Evolutionary conservation across 306 rosid species (phyloP).

Genomic region (Prunus fruticosa): DNA sequence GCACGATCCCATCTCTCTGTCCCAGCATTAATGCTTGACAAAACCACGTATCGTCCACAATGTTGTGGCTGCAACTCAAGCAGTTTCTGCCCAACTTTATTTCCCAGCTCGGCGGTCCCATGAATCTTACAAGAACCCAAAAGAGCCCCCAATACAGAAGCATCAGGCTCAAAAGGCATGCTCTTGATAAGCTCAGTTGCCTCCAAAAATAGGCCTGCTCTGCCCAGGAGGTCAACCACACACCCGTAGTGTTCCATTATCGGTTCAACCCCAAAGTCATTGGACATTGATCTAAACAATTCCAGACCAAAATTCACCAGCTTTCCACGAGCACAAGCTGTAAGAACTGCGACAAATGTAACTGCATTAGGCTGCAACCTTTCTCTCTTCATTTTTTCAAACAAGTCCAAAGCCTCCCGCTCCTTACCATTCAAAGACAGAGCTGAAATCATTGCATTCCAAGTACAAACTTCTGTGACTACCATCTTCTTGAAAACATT

Average conservation of each 20-base stretch:
- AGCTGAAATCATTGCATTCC: slow-evolving; percentile 84
- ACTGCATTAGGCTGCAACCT: slow-evolving; percentile 50
- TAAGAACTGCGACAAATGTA: slow-evolving; percentile 64
- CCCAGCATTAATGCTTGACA: slow-evolving; percentile 67
- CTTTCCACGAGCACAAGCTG: slow-evolving; percentile 71
- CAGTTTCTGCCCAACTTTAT: slow-evolving; percentile 50
- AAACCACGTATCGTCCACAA: slow-evolving; percentile 47
- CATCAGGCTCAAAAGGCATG: slow-evolving; percentile 72
- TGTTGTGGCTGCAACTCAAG: slow-evolving; percentile 47
- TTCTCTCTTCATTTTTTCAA: slow-evolving; percentile 48
- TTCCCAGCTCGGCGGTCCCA: slow-evolving; percentile 65
- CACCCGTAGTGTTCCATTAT: slow-evolving; percentile 70
- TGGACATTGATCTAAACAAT: slow-evolving; percentile 50
- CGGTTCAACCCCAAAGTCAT: slow-evolving; percentile 43
- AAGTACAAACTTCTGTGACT: slow-evolving; percentile 54
- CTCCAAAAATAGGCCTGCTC: slow-evolving; percentile 68
- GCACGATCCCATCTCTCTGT: slow-evolving; percentile 77
- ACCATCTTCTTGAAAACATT: slow-evolving; percentile 42
- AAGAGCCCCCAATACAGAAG: slow-evolving; percentile 65
- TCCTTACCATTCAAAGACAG: slow-evolving; percentile 66
- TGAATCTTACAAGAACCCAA: slow-evolving; percentile 76
- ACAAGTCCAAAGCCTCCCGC: slow-evolving; percentile 58
- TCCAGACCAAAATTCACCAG: slow-evolving; percentile 49
- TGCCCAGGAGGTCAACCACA: slow-evolving; percentile 71
- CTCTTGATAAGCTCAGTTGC: slow-evolving; percentile 47